These are phyloP conservation scores for Cicer cuneatum DNA, from an alignment of 306 rosid genomes.

Conservation along the genomic window DNA sequence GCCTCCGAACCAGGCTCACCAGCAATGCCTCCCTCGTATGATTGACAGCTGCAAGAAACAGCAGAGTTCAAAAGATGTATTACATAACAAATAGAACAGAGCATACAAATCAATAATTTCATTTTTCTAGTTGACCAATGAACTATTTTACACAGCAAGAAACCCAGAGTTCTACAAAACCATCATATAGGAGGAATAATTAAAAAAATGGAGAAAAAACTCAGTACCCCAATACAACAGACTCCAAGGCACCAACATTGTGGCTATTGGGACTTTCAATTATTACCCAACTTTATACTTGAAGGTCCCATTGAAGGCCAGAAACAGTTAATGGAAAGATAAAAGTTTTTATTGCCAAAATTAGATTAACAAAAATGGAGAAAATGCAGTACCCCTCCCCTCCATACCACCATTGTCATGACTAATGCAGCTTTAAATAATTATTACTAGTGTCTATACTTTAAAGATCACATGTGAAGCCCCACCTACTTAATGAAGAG, in stretches of 20 bases:
- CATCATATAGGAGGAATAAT: constrained; percentile 37
- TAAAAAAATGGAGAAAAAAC: background rate
- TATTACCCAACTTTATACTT: background rate
- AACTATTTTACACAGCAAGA: constrained; percentile 5
- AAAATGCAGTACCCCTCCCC: background rate
- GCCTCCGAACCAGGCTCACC: constrained; percentile 99
- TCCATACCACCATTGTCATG: background rate
- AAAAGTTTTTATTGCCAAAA: constrained; percentile 19
- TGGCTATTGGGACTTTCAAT: background rate
- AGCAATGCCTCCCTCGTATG: constrained; percentile 94
- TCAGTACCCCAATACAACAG: background rate
- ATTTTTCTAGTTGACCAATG: constrained; percentile 17
- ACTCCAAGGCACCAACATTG: background rate
- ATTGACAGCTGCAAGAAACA: constrained; percentile 81
- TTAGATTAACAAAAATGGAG: constrained; percentile 1
- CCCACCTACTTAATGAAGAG: constrained; percentile 22
- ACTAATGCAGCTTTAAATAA: constrained; percentile 18
- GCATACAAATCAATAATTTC: constrained; percentile 24
- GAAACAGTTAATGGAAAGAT: background rate
- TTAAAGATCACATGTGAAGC: background rate
- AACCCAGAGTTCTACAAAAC: constrained; percentile 6
- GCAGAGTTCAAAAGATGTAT: constrained; percentile 20
- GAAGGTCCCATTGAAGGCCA: background rate
- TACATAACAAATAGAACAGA: background rate
- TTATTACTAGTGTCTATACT: background rate